Evolutionary conservation across 441 rosid genomes (phyloP), one percentile per base, ranked within the genome.

Genomic region (Pelargonium australe): DNA sequence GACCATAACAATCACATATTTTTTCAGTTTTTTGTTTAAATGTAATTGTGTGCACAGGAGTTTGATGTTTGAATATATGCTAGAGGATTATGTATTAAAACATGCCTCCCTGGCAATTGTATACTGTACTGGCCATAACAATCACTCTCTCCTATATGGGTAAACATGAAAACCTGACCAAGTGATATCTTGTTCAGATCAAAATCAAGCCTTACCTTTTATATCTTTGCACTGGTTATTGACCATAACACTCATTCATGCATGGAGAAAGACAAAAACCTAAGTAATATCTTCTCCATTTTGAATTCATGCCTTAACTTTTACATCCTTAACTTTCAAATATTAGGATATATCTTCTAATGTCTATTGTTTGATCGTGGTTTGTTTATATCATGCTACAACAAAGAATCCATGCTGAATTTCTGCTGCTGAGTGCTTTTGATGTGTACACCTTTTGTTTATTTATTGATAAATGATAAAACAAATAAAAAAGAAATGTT

Each of bases 241-340:
- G 61, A 9, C 61, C 16, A 23, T 55, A 13, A 16, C 25, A 14
- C 5, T 55, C 4, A 49, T 1, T 13, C 34, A 28, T 28, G 34
- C 5, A 34, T 34, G 40, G 40, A 34, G 7, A 34, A 34, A 34
- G 40, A 34, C 40, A 34, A 34, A 34, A 34, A 47, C 14, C 14
- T 47, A 45, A 47, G 12, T 23, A 16, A 19, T 60, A 23, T 23
- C 28, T 20, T 61, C 31, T 20, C 64, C 64, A 61, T 10, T 20
- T 23, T 61, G 64, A 61, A 20, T 19, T 61, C 37, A 1, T 10
- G 37, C 37, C 64, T 61, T 23, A 19, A 19, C 34, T 10, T 19
- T 19, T 60, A 20, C 63, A 51, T 51, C 17, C 58, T 51, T 51
- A n/a, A 53, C 60, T 53, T 53, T 53, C 60, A 53, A 53, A 53